phyloP scores from a whole-genome alignment of 306 rosid genomes.

The Astragalus glycyphyllos region DNA sequence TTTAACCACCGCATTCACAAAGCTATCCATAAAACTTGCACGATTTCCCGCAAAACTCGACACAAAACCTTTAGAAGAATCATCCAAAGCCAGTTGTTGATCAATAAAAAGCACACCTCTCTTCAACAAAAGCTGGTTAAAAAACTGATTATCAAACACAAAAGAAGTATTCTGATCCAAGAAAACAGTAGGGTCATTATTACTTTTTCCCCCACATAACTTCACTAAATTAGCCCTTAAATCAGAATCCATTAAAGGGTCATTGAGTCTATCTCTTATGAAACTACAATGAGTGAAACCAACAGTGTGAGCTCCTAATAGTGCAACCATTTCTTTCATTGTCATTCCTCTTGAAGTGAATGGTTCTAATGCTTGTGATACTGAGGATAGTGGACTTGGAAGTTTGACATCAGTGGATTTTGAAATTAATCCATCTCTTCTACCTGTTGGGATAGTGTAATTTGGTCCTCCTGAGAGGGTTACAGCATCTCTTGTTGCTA shows the following conservation, averaged over 20 bases:
- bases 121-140: slow-evolving; percentile 37
- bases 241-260: slow-evolving; percentile 51
- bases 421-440: slow-evolving; percentile 56
- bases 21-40: slow-evolving; percentile 40
- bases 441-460: slow-evolving; percentile 53
- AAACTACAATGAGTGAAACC: slow-evolving; percentile 61
- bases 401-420: slow-evolving; percentile 24
- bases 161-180: slow-evolving; percentile 62
- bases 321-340: slow-evolving; percentile 59
- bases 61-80: slow-evolving; percentile 39
- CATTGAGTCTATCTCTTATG: slow-evolving; percentile 45
- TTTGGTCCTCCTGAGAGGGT: slow-evolving; percentile 55
- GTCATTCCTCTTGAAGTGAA: slow-evolving; percentile 50
- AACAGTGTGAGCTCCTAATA: slow-evolving; percentile 70
- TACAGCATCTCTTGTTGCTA: slow-evolving; percentile 65
- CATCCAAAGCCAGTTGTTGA: slow-evolving; percentile 55
- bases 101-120: slow-evolving; percentile 59
- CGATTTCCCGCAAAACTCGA: slow-evolving; percentile 44
- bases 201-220: neutral
- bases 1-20: slow-evolving; percentile 56
- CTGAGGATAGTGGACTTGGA: slow-evolving; percentile 50
- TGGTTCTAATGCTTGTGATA: slow-evolving; percentile 12
- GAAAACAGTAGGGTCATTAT: slow-evolving; percentile 2
- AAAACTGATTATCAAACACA: slow-evolving; percentile 54
- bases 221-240: slow-evolving; percentile 36